These are phyloP conservation scores for Lineolata rhizophorae DNA, from an alignment of 495 filamentous ascomycete species.

Conservation along the genomic window DNA sequence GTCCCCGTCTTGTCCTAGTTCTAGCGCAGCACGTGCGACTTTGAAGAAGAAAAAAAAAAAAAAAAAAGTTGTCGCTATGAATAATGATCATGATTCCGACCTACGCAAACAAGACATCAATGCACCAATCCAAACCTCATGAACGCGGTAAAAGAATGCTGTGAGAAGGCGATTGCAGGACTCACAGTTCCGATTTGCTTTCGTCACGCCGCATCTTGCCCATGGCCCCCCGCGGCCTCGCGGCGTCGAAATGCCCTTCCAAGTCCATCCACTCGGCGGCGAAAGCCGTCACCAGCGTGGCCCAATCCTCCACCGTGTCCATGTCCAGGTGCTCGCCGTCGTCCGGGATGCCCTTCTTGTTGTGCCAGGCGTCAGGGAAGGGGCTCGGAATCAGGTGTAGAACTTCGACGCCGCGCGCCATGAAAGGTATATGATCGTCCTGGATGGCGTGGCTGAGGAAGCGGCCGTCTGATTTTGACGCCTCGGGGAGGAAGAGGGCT, in stretches of 20 bases:
- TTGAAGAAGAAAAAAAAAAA: too few relatives aligned
- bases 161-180: too few relatives aligned
- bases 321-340: conserved; percentile 73
- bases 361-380: conserved; percentile 81
- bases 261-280: conserved; percentile 86
- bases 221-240: too few relatives aligned
- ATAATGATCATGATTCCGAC: too few relatives aligned
- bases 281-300: conserved; percentile 60
- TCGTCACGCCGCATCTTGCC: too few relatives aligned
- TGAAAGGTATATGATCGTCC: conserved; percentile 85
- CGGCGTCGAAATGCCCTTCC: conserved; percentile 43
- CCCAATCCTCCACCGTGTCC: conserved; percentile 74
- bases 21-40: too few relatives aligned
- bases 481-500: conserved; percentile 11
- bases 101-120: too few relatives aligned
- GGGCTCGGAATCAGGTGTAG: conserved; percentile 67
- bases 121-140: too few relatives aligned
- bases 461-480: conserved; percentile 26
- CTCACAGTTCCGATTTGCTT: too few relatives aligned
- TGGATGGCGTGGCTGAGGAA: conserved; percentile 30
- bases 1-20: too few relatives aligned
- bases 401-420: conserved; percentile 64
- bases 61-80: too few relatives aligned
- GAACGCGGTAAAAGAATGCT: too few relatives aligned
- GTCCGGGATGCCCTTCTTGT: conserved; percentile 51